These are phyloP conservation scores for Aspergillus luchuensis DNA, from an alignment of 2,329 filamentous ascomycete genomes.

Conservation along the genomic window DNA sequence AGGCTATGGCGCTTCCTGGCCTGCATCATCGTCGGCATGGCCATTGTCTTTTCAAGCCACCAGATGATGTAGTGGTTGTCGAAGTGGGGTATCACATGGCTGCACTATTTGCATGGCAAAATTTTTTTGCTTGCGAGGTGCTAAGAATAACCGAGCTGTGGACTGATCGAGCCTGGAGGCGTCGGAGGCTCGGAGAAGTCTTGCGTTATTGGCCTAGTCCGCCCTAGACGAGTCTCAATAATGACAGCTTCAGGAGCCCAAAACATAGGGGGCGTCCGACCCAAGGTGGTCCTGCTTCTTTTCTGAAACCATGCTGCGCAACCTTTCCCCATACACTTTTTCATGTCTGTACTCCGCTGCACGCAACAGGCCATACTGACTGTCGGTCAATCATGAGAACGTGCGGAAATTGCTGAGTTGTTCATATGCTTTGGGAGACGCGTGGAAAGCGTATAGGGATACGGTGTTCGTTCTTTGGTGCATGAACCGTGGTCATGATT, in stretches of 20 bases:
- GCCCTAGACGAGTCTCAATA: not conserved
- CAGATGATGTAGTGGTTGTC: constrained; percentile 1
- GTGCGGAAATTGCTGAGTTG: not conserved
- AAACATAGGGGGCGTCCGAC: constrained; percentile 2
- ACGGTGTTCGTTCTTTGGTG: not conserved
- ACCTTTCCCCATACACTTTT: constrained; percentile 1
- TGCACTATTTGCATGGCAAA: constrained; percentile 7
- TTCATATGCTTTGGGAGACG: not conserved
- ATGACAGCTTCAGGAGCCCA: constrained; percentile 2
- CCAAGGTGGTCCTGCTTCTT: constrained; percentile 1
- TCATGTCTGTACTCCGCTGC: not conserved
- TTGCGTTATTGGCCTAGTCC: constrained; percentile 2
- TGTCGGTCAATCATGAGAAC: not conserved
- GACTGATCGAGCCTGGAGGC: not conserved
- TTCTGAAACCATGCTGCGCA: constrained; percentile 8
- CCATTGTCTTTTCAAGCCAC: constrained; percentile 1
- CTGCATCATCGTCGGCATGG: not conserved
- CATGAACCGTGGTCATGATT: not conserved
- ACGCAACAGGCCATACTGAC: not conserved
- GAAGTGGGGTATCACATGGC: constrained; percentile 12
- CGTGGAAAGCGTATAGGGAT: not conserved
- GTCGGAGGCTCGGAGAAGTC: not conserved
- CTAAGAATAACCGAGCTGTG: constrained; percentile 5
- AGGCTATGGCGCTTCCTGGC: constrained; percentile 1
- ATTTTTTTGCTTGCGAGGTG: not conserved